Evolutionary conservation across 2,329 filamentous ascomycete species (phyloP), one percentile per base, ranked within the genome.

Genomic region (Trichoderma breve): DNA sequence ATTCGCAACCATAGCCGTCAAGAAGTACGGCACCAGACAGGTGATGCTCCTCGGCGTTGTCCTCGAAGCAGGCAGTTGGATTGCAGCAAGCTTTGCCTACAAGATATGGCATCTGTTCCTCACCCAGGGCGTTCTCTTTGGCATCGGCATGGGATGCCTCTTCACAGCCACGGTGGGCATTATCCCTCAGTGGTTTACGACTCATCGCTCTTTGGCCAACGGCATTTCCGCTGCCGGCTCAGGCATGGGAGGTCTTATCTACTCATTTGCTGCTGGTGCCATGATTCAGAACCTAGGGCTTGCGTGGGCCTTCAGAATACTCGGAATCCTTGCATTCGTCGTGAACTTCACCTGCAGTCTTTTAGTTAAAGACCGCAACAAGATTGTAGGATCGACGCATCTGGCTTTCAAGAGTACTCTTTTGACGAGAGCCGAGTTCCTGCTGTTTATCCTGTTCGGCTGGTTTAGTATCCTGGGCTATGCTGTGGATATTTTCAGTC

Each of bases 21-120:
- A 90, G 2, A 80, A 83, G 11, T 88, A 86, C 72, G 92, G 92
- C 8, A 94, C 91, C 0, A 87, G 86, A 51, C 83, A 83, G 0
- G 90, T 90, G 0, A 85, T 95, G 26, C 84, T 90, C 51, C 81
- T 91, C 18, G 93, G 93, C 14, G 86, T 90, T 2, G 79, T 88
- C 1, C 82, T 95, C 61, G 88, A 93, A 79, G 86, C 89, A 0
- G 81, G 84, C 9, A 90, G 89, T 26, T 86, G 95, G 73, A 87
- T 94, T 58, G 89, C 88, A 2, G 92, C 93, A 8, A 92, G 89
- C 15, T 94, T 94, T 76, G 87, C 91, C 0, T 83, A 79, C 18
- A 77, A 88, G 71, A 90, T 93, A 71, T 95, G 92, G 91, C 92
- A 95, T 43, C 85, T 96, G 0, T 90, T 94, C 71, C 85, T 95